Percentiles rank a stretch among this genome's conserved stretches.
Evolutionary conservation across 495 filamentous ascomycete genomes (phyloP).

Genomic region (Penicillium verhagenii): DNA sequence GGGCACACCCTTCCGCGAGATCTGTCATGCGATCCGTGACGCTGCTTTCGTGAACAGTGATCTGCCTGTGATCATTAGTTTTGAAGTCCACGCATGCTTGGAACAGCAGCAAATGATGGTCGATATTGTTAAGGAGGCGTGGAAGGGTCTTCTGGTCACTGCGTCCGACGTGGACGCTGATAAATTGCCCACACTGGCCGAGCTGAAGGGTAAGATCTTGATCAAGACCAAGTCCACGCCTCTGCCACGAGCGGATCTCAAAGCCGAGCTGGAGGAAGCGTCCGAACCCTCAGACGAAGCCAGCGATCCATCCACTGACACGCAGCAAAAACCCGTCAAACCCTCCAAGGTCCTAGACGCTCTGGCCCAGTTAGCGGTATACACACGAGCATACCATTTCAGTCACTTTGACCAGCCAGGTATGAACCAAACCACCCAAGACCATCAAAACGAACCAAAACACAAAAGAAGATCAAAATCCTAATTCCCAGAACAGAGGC

Average conservation of each 20-base stretch:
- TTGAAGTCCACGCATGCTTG: conserved; percentile 79
- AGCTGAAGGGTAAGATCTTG: conserved; percentile 74
- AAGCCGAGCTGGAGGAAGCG: conserved; percentile 26
- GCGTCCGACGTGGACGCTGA: conserved; percentile 46
- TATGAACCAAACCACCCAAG: conserved; percentile 21
- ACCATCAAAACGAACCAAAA: neutral
- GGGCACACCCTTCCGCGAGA: conserved; percentile 78
- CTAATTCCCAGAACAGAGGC: conserved; percentile 46
- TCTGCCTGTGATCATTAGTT: conserved; percentile 80
- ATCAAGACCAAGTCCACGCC: conserved; percentile 81
- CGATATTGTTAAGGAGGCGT: conserved; percentile 78
- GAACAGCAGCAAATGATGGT: conserved; percentile 88
- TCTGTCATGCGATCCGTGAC: conserved; percentile 76
- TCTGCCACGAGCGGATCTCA: conserved; percentile 29
- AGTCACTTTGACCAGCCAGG: conserved; percentile 60
- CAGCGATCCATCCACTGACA: conserved; percentile 5
- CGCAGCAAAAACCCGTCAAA: conserved; percentile 31
- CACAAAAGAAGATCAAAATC: neutral
- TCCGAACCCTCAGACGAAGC: conserved; percentile 11
- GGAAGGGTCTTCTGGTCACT: conserved; percentile 65
- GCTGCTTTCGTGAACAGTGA: conserved; percentile 73
- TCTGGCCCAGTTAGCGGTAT: conserved; percentile 74
- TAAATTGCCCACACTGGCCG: conserved; percentile 61
- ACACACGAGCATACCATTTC: conserved; percentile 80
- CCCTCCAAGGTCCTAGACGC: conserved; percentile 73